A percentile compares a stretch with the other conserved stretches of the same genome.
Conservation (phyloP, 306 rosid genomes). For the Prunus mume region DNA sequence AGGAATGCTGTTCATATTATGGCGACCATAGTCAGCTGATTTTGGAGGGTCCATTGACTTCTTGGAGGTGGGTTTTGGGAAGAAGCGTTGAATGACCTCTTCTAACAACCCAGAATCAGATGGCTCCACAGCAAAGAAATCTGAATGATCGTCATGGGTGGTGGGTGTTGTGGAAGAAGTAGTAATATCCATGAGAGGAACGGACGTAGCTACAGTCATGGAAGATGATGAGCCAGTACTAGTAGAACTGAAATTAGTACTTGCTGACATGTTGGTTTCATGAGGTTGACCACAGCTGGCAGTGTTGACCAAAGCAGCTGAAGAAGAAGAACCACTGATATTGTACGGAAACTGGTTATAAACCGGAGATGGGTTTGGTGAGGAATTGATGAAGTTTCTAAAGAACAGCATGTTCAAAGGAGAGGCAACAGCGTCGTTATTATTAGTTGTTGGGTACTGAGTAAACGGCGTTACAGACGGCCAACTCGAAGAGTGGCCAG, state of each 20-base stretch:
- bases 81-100: conserved; percentile 61
- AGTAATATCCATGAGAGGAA: background rate
- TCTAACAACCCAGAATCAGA: conserved; percentile 73
- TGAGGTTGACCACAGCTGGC: conserved; percentile 7
- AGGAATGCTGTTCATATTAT: background rate
- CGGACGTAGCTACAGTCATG: background rate
- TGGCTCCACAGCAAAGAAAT: conserved; percentile 46
- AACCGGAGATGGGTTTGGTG: conserved; percentile 15
- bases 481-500: conserved; percentile 14
- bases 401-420: conserved; percentile 54
- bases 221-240: conserved; percentile 7
- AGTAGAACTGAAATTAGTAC: background rate
- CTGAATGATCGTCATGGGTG: conserved; percentile 7
- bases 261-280: background rate
- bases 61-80: conserved; percentile 42
- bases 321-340: background rate
- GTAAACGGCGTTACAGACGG: background rate
- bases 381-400: conserved; percentile 42
- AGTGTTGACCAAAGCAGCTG: background rate
- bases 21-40: background rate
- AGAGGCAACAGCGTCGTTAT: background rate
- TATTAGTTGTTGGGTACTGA: conserved; percentile 1
- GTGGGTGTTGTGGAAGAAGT: background rate
- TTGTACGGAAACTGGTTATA: conserved; percentile 19
- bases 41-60: background rate